phyloP scores from a whole-genome alignment of 2,329 filamentous ascomycete species.

The Exophiala viscosa region DNA sequence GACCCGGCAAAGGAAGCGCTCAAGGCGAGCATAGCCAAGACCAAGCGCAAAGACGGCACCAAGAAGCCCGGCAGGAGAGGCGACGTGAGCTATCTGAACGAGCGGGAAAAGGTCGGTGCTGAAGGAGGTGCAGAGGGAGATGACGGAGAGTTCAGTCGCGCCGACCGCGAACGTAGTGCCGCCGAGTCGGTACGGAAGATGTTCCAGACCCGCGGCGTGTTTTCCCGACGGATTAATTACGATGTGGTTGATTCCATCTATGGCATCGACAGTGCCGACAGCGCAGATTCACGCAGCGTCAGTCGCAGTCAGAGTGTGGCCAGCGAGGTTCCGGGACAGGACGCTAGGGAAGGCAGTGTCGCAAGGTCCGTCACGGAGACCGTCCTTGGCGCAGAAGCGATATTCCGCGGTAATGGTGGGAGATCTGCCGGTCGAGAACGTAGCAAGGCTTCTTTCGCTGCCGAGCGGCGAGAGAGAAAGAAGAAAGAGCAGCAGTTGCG shows the following conservation, averaged over 20 bases:
- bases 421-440: neutral
- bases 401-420: constrained; percentile 18
- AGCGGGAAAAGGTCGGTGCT: constrained; percentile 31
- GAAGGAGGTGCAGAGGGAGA: constrained; percentile 1
- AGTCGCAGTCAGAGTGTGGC: constrained; percentile 13
- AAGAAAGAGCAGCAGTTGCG: constrained; percentile 1
- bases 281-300: constrained; percentile 11
- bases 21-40: constrained; percentile 32
- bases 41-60: constrained; percentile 44
- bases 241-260: constrained; percentile 25
- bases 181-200: constrained; percentile 25
- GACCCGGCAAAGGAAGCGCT: constrained; percentile 27
- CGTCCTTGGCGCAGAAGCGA: neutral
- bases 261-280: constrained; percentile 14
- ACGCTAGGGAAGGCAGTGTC: constrained; percentile 14
- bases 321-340: constrained; percentile 4
- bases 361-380: constrained; percentile 9
- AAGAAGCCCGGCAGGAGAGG: constrained; percentile 46
- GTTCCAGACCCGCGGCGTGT: constrained; percentile 27
- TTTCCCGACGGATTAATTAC: constrained; percentile 27
- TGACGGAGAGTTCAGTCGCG: constrained; percentile 6
- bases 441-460: constrained; percentile 5
- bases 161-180: constrained; percentile 15
- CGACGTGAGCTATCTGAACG: constrained; percentile 44
- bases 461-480: constrained; percentile 11